Base-by-base conservation (phyloP, 352 stramenopile species). In the Poterioochromonas sp. region DNA sequence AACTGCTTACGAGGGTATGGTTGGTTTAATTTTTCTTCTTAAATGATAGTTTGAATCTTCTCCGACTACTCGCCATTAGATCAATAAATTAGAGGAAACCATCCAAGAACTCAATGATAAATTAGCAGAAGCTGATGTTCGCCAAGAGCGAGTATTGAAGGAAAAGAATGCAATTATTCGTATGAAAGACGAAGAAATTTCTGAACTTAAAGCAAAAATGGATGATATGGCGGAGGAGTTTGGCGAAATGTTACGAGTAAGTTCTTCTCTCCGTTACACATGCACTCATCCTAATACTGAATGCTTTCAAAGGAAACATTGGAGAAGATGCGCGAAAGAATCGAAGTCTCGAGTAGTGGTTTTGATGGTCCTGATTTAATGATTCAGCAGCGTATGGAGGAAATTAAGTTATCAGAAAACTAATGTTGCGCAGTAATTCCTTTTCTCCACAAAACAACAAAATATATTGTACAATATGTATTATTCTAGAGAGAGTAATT, bases 151-250 rank as follows among this genome's bases (percentile, higher is more conserved):
- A 77, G 87, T 94, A 79, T 88, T 94, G 79, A 87, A 89, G 74
- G 90, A 95, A 35, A 96, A 96, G 82, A 91, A 97, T 79, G 84
- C 86, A 34, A 86, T 91, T 39, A 93, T 97, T 63, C 82, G 85
- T 18, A 81, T 86, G 37, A 97, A 97, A 82, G 41, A 94, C 81
- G 77, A 86, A 26, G 88, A 97, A 81, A 93, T 95, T 77, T 84
- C 91, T 81, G 88, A 93, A 69, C 86, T 94, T 54, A 94, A 95
- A 80, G 86, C 85, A 49, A 95, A 95, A 79, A 97, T 96, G 90
- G 91, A 96, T 80, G 91, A 95, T 80, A 96, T 97, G 90, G 89
- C 89, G 34, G 87, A 92, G 68, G 91, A 96, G 80, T 96, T 96
- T 76, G 90, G 89, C 29, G 90, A 95, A 49, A 97, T 96, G 92